Evolutionary conservation across 495 filamentous ascomycete species (phyloP), one percentile per base, ranked within the genome.

Genomic region (Annulohypoxylon moriforme): DNA sequence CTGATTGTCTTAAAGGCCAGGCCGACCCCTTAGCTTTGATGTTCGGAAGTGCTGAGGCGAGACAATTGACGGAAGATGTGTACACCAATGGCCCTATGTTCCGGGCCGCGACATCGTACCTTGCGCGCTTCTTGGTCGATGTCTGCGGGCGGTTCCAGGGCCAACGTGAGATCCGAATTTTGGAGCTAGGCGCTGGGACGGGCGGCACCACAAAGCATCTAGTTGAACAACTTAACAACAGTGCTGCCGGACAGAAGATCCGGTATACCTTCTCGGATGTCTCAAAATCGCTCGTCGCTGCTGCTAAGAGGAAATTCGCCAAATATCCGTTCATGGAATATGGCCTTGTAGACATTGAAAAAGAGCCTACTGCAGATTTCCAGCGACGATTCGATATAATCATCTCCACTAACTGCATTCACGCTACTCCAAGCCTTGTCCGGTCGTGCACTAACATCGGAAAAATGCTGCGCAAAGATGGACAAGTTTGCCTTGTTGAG

Each of bases 201-300:
- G 66, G 66, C 22, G 58, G 58, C 7, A 69, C 66, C 1, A 58
- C 81, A 64, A 52, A 55, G 29, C 47, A 64, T 5, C 16, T 74
- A 22, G 69, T 78, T 1, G 33, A 61, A 13, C 47, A 46, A 16
- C 64, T 72, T 7, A 64, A 46, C 11, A 69, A 78, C 4, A 66
- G 61, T 0, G 22, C 20, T n/a, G 44, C 55, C 20, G 72, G 53
- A 11, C 8, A 52, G 6, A 47, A 9, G 11, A 20, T 85, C 36
- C 36, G 65, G 20, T 85, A 85, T 72, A 80, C 77, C 1, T 82
- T 85, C 59, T 83, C 78, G 0, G 83, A 85, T 24, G 44, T 84
- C 11, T 82, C 82, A 10, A 25, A 69, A 0, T 76, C 80, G 0
- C 62, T 84, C 0, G 76, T 87, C 0, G 80, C 83, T 0, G 75